A percentile compares a stretch with the other conserved stretches of the same genome.
phyloP scores from a whole-genome alignment of 1,284 basidiomycete species.

The Ceratobasidium sp. region DNA sequence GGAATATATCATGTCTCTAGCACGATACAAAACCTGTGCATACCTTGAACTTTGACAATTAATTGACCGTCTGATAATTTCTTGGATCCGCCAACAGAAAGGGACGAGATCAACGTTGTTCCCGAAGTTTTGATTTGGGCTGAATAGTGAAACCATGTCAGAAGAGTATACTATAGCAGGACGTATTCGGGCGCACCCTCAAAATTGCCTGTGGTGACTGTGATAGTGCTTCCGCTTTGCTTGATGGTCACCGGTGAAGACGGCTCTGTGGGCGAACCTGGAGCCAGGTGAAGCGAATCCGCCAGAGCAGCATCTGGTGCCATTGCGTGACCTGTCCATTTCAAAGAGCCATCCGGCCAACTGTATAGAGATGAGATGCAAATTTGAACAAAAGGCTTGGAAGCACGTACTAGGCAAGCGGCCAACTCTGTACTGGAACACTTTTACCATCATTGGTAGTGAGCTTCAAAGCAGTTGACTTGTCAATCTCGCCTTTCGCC shows the following conservation, averaged over 20 bases:
- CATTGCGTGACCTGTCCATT: constrained; percentile 63
- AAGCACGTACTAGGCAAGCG: constrained; percentile 58
- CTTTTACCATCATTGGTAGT: constrained; percentile 53
- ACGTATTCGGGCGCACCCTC: constrained; percentile 52
- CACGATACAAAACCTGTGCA: constrained; percentile 46
- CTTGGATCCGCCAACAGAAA: constrained; percentile 55
- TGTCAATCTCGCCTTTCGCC: constrained; percentile 60
- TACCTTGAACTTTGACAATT: constrained; percentile 58
- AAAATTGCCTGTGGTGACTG: constrained; percentile 59
- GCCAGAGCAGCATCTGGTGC: constrained; percentile 55
- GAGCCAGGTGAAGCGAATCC: constrained; percentile 54
- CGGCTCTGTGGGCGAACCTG: constrained; percentile 59
- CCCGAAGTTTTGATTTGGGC: constrained; percentile 59
- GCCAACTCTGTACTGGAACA: constrained; percentile 61
- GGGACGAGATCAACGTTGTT: constrained; percentile 56
- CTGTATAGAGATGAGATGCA: constrained; percentile 50
- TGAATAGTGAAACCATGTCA: constrained; percentile 32
- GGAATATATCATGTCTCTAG: constrained; percentile 33
- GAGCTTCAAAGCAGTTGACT: constrained; percentile 58
- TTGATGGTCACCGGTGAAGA: constrained; percentile 58
- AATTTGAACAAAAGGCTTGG: background rate
- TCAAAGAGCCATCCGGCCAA: constrained; percentile 63
- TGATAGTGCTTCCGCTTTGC: constrained; percentile 53
- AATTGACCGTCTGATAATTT: constrained; percentile 58
- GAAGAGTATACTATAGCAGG: background rate